Conservation (phyloP, 2,329 filamentous ascomycete species). For the Parastagonospora nodorum region DNA sequence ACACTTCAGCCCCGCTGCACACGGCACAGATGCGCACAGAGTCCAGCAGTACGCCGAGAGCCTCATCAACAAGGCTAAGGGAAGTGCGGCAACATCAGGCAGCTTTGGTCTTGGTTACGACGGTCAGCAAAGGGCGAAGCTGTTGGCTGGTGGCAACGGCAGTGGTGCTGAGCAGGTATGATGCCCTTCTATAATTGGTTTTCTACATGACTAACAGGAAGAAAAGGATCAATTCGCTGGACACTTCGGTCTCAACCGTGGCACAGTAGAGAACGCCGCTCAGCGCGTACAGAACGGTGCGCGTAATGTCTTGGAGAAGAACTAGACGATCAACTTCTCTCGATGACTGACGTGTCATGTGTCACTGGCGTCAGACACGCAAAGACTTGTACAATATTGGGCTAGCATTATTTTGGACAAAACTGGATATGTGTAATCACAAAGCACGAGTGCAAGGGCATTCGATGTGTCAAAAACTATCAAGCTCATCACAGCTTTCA, state of each 20-base stretch:
- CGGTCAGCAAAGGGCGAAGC: slow-evolving; percentile 35
- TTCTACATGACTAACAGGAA: slow-evolving; percentile 7
- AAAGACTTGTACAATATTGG: slow-evolving; percentile 6
- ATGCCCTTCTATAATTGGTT: neutral
- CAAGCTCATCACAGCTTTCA: too few species aligned
- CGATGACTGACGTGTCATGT: neutral
- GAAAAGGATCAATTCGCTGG: slow-evolving; percentile 35
- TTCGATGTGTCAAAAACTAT: neutral
- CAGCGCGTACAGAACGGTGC: slow-evolving; percentile 33
- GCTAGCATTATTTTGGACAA: neutral
- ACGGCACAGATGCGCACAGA: slow-evolving; percentile 27
- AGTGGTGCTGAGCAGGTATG: slow-evolving; percentile 42
- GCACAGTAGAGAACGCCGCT: slow-evolving; percentile 28
- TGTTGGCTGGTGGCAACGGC: slow-evolving; percentile 33
- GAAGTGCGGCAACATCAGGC: slow-evolving; percentile 24
- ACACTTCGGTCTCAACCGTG: slow-evolving; percentile 32
- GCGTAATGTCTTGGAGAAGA: slow-evolving; percentile 23
- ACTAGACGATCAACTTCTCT: slow-evolving; percentile 9
- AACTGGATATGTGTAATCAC: neutral
- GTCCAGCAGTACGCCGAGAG: slow-evolving; percentile 30
- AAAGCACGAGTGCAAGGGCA: neutral
- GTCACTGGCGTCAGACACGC: neutral
- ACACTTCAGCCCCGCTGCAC: slow-evolving; percentile 29
- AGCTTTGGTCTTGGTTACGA: slow-evolving; percentile 38
- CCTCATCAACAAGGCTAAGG: slow-evolving; percentile 26